These are phyloP conservation scores for Mycosarcoma maydis DNA, from an alignment of 1,284 basidiomycete genomes.

Conservation along the genomic window DNA sequence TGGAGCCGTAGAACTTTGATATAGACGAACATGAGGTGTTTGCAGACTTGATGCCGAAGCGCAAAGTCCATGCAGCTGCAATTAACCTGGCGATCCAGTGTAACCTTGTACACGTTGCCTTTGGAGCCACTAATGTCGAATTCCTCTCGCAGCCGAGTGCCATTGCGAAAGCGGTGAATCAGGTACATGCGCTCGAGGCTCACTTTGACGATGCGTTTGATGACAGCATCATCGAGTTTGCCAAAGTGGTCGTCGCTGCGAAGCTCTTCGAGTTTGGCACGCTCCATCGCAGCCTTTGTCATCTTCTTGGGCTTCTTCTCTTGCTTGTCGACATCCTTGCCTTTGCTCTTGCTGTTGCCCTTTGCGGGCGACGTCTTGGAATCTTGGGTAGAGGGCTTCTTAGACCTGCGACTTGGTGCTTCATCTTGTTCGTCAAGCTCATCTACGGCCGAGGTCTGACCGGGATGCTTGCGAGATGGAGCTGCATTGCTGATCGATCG, in stretches of 20 bases:
- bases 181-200: conserved; percentile 31
- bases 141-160: conserved; percentile 8
- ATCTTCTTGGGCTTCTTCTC: conserved; percentile 27
- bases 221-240: conserved; percentile 19
- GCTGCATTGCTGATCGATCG: conserved; percentile 5
- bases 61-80: conserved; percentile 41
- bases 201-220: conserved; percentile 33
- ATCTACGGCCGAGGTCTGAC: not conserved
- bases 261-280: conserved; percentile 28
- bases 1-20: conserved; percentile 39
- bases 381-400: conserved; percentile 9
- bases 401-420: conserved; percentile 20
- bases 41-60: conserved; percentile 24
- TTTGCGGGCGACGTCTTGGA: conserved; percentile 1
- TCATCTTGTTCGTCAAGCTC: conserved; percentile 35
- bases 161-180: conserved; percentile 29
- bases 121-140: conserved; percentile 37
- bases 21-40: conserved; percentile 43
- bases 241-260: conserved; percentile 24
- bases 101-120: conserved; percentile 43
- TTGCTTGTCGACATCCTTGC: conserved; percentile 2
- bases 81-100: conserved; percentile 6
- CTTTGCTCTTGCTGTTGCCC: conserved; percentile 1
- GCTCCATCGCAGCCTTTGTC: conserved; percentile 15
- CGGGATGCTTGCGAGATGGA: not conserved